Evolutionary conservation across 495 filamentous ascomycete species (phyloP), one percentile per base, ranked within the genome.

Genomic region (Penicillium turbatum): DNA sequence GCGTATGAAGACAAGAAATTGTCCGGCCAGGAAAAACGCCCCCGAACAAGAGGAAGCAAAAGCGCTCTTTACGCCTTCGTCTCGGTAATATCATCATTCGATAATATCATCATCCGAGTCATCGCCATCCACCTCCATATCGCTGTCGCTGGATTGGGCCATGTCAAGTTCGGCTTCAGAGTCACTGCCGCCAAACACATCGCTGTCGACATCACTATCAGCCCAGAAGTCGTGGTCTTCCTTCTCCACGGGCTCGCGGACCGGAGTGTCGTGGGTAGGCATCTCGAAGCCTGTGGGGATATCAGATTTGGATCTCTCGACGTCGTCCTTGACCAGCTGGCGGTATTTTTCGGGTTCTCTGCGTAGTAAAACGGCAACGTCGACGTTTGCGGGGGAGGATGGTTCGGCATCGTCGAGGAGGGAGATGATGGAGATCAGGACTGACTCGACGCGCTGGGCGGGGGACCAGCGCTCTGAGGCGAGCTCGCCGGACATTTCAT

Each of bases 391-490:
- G 0, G 93, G 90, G 5, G 89, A 95, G 53, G 83, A 88, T 57
- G 92, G 87, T 66, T 98, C 93, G 13, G 93, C 89, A 65, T 95
- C 87, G 65, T 98, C 93, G 38, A 98, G 84, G 1, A 98, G 83
- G n/a, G 90, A 87, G 15, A 98, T 78, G 15, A 97, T 87, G 16
- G 90, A 95, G 45, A 95, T 87, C 15, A 98, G 82, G 12, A 98
- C 91, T 44, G 90, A 91, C 71, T 97, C 93, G 51, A 93, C 92
- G 8, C 91, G 85, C 63, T 97, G 93, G 6, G 90, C 85, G 6
- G 93, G 90, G 1, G 86, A 88, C 93, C 93, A 98, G 43, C 93
- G 87, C 71, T 98, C 93, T 1, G 82, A 77, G 17, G 93, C 92
- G 15, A 81, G 70, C 70, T 97, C 93, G 45, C 93, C 93, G 24